Evolutionary conservation across 129 eudicot genomes (phyloP), one percentile per base, ranked within the genome.

Genomic region (Centella asiatica): DNA sequence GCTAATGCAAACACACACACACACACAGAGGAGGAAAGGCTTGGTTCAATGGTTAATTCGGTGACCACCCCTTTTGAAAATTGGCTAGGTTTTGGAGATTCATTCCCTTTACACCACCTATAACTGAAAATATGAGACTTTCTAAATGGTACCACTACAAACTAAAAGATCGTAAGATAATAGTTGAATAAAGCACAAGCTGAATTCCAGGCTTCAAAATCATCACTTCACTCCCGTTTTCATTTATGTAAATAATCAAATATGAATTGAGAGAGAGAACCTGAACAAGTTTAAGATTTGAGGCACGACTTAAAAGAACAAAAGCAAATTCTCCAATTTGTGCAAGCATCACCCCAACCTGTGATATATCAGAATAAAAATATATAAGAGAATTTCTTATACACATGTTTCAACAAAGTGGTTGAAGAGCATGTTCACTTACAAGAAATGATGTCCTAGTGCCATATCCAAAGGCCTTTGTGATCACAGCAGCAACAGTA

Each of bases 251-350:
- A 3, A 23, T 13, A 18, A 9, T 19, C 34, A 2, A 45, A 44
- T 27, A 24, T 15, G 27, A 28, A 20, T 32, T 36, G 57, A 52
- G 76, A 17, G 47, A 60, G 57, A 61, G 65, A 37, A 93, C 99
- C 99, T 85, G 87, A 72, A 93, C 84, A 44, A 93, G 88, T 77
- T 83, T 95, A 33, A 88, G 78, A 71, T 85, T 85, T 28, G 99
- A 87, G 42, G 99, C 99, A 62, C 96, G 99, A 69, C 99, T 88
- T 65, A 93, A 71, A 37, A 93, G 96, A 70, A 93, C 92, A 71
- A 93, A 93, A 66, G 99, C 99, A 61, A 93, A 93, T 76, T 93
- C 99, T 56, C 99, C 99, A 36, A 93, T 88, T 76, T 93, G 99
- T 52, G 99, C 99, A 72, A 93, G 89, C 76, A 84, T 82, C 65